phyloP scores from a whole-genome alignment of 306 rosid species.

The Ormosia semicastrata region DNA sequence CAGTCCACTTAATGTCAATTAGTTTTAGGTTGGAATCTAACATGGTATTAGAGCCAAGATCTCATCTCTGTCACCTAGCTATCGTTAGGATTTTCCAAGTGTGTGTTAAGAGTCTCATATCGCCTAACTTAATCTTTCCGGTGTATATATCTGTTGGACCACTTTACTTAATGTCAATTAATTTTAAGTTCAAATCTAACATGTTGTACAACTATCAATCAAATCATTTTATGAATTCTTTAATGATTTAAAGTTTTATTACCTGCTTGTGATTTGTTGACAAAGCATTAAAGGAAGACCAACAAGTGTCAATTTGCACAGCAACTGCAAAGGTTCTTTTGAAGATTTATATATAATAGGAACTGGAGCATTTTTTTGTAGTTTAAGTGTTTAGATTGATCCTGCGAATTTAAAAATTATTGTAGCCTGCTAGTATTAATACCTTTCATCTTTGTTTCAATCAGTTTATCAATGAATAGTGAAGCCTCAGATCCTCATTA shows the following conservation, averaged over 20 bases:
- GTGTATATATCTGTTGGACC: no score
- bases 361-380: constrained; percentile 1
- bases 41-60: no score
- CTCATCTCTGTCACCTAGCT: no score
- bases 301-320: constrained; percentile 71
- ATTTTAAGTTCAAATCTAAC: no score
- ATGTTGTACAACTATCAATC: background rate
- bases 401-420: background rate
- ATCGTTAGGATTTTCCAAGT: no score
- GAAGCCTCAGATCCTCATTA: constrained; percentile 80
- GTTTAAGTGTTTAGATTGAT: constrained; percentile 1
- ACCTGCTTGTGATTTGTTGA: constrained; percentile 29
- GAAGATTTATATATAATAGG: background rate
- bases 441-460: constrained; percentile 53
- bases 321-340: constrained; percentile 78
- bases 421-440: constrained; percentile 20
- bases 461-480: constrained; percentile 91
- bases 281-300: constrained; percentile 85
- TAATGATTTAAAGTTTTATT: no score
- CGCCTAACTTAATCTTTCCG: no score
- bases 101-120: no score
- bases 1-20: no score
- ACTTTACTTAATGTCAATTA: no score
- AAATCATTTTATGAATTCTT: background rate
- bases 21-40: no score